Base-by-base conservation (phyloP, 352 stramenopile species). In the Phytophthora citrophthora region DNA sequence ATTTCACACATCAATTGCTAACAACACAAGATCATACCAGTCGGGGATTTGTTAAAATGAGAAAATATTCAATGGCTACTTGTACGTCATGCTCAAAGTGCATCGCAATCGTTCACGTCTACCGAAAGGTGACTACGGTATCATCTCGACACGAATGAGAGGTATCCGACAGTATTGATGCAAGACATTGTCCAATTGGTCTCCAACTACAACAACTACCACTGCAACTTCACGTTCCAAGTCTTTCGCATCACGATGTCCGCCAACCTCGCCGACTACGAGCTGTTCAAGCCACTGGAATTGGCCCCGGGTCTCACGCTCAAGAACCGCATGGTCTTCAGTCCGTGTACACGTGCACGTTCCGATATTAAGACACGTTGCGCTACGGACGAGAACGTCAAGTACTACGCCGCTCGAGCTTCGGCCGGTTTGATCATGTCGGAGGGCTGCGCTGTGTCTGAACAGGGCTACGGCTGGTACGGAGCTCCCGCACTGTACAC, bases 291-390 rank as follows among this genome's bases (percentile, higher is more conserved):
- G 51, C 72, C 68, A 16, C 39, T 79, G n/a, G 40, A 74, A 36
- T 41, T 79, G 45, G 45, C 67, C 5, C 48, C 71, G 8, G 67
- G 47, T 10, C 71, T 76, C 48, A 67, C 51, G 13, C 65, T 86
- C 20, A 61, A 66, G 48, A 77, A 88, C 57, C 71, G 72, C 49
- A 62, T 87, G 43, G 69, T 87, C 38, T 72, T 83, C 52, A 64
- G 71, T 34, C 79, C 79, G 27, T 72, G 77, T 26, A 83, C 74
- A 13, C 70, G 67, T 31, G 59, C 55, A 7, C 73, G 66, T 4
- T 66, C 72, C 4, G 64, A 74, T 24, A 64, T 61, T 27, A 54
- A 70, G 31, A 75, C 61, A 5, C 65, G 46, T 18, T 58, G 50
- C 18, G 69, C 77, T 1, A 71, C 12, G 2, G 57, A 63, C 32